These are phyloP conservation scores for Pythium coloratum DNA, from an alignment of 352 stramenopile genomes.

Conservation along the genomic window DNA sequence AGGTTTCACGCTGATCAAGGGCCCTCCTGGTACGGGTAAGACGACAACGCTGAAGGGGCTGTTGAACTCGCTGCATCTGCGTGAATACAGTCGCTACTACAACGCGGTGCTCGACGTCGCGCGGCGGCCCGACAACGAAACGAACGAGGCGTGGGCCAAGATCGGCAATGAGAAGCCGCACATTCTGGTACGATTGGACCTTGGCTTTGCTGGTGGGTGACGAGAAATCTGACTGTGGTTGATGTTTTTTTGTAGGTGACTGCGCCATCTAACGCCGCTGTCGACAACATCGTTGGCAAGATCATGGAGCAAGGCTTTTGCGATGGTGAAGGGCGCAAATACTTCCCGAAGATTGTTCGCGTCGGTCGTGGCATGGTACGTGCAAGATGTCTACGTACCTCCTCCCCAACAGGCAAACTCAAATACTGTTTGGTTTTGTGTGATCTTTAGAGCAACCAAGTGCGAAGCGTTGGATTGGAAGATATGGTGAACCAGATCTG, in stretches of 20 bases:
- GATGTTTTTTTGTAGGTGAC: constrained; percentile 48
- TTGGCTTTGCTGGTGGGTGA: background rate
- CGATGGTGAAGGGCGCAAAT: constrained; percentile 91
- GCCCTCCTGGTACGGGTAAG: constrained; percentile 88
- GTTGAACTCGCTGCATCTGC: constrained; percentile 91
- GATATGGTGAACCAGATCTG: constrained; percentile 86
- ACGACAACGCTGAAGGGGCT: constrained; percentile 91
- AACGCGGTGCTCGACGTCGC: constrained; percentile 87
- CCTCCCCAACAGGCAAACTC: background rate
- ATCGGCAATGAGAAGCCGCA: constrained; percentile 92
- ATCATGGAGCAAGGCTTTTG: constrained; percentile 96
- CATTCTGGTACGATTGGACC: constrained; percentile 64
- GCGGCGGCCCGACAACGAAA: constrained; percentile 74
- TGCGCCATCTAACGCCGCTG: constrained; percentile 94
- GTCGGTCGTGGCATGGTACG: constrained; percentile 85
- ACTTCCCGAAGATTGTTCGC: constrained; percentile 95
- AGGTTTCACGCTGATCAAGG: constrained; percentile 93
- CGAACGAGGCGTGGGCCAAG: constrained; percentile 73
- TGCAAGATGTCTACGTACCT: constrained; percentile 2
- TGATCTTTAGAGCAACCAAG: constrained; percentile 55
- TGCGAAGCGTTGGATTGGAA: constrained; percentile 78
- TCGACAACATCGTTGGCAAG: constrained; percentile 97
- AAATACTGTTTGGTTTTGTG: too few relatives aligned
- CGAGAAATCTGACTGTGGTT: background rate
- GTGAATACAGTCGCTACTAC: constrained; percentile 93